Percentiles rank a stretch among this genome's conserved stretches.
Evolutionary conservation across 2,329 filamentous ascomycete species (phyloP).

Genomic region (Graphilbum sp.): DNA sequence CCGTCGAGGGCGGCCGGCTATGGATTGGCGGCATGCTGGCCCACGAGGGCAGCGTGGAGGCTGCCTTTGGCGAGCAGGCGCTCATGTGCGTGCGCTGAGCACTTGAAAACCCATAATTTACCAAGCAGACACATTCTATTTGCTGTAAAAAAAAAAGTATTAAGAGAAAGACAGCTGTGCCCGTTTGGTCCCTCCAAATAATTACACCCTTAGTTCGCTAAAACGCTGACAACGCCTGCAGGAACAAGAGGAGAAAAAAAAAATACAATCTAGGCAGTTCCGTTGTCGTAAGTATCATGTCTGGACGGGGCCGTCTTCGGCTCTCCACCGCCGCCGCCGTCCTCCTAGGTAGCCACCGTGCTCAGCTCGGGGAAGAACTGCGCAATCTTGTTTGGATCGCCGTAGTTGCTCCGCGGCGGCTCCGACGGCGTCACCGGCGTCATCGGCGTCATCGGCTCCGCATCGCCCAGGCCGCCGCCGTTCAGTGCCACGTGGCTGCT

Average conservation of each 20-base stretch:
- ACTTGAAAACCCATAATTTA: background rate
- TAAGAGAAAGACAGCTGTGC: too few relatives aligned
- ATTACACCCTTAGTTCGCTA: too few relatives aligned
- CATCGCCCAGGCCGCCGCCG: conserved; percentile 1
- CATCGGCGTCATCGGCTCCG: conserved; percentile 9
- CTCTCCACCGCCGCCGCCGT: too few relatives aligned
- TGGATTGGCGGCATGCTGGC: conserved; percentile 67
- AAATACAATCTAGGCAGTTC: too few relatives aligned
- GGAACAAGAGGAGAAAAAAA: too few relatives aligned
- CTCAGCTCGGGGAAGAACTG: conserved; percentile 20
- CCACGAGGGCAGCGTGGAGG: conserved; percentile 54
- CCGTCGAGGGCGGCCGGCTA: conserved; percentile 62
- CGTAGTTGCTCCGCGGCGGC: conserved; percentile 16
- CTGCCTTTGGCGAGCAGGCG: conserved; percentile 64
- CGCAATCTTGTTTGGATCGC: conserved; percentile 22
- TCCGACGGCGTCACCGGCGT: conserved; percentile 14
- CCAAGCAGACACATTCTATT: too few relatives aligned
- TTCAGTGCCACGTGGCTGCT: conserved; percentile 2
- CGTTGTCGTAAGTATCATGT: too few relatives aligned
- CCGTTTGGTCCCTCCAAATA: too few relatives aligned
- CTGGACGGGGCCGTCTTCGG: too few relatives aligned
- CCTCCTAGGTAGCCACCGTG: conserved; percentile 10
- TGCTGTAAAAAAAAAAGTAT: too few relatives aligned
- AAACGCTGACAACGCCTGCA: too few relatives aligned
- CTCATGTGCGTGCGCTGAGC: conserved; percentile 53